These are phyloP conservation scores for Umbelopsis vinacea DNA, from an alignment of 192 early-diverging fungal genomes.

Conservation along the genomic window DNA sequence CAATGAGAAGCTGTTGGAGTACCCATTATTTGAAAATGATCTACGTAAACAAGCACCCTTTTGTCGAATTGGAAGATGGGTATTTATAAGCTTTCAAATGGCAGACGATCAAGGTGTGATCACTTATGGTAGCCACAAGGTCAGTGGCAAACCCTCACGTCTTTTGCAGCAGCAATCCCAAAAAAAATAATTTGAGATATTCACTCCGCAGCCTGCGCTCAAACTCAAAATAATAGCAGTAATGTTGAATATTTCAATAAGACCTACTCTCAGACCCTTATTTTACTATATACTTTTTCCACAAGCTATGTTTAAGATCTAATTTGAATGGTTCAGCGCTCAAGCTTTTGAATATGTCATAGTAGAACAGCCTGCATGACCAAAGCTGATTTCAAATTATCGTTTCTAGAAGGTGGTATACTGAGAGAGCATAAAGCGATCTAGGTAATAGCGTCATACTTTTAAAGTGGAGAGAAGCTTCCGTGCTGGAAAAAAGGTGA, in stretches of 20 bases:
- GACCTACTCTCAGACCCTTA: not conserved
- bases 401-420: too few species aligned
- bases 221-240: not conserved
- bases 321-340: too few species aligned
- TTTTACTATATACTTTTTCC: too few species aligned
- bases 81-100: constrained; percentile 1
- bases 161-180: not conserved
- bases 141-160: not conserved
- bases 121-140: constrained; percentile 5
- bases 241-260: not conserved
- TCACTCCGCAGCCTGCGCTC: constrained; percentile 5
- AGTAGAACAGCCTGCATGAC: too few species aligned
- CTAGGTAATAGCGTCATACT: too few species aligned
- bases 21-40: constrained; percentile 13
- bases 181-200: not conserved
- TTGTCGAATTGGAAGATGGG: not conserved
- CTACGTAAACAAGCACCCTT: not conserved
- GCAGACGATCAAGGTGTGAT: constrained; percentile 14
- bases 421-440: too few species aligned
- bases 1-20: constrained; percentile 7
- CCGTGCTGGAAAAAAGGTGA: not conserved
- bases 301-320: too few species aligned
- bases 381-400: too few species aligned
- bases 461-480: not conserved
- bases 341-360: too few species aligned